Evolutionary conservation across 2,329 filamentous ascomycete species (phyloP), one percentile per base, ranked within the genome.

Genomic region (Coniochaeta sp.): DNA sequence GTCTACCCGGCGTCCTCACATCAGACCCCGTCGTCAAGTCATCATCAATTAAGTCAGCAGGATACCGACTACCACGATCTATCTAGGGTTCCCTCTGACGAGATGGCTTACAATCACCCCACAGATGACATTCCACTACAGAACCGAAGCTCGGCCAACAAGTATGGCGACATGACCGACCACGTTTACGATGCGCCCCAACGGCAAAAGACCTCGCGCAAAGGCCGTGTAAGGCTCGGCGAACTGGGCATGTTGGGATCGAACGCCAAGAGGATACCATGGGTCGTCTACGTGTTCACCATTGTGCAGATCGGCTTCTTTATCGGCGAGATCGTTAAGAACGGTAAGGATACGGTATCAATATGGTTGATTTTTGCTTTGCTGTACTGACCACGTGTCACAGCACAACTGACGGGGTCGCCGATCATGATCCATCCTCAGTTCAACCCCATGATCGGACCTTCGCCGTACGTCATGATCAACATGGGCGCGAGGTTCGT

Each of bases 371-470:
- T 6, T 4, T 8, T 4, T 59, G 47, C 38, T 3, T 19, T 57
- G 30, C 34, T 22, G n/a, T 34, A 34, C 24, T 38, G 19, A 42
- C 40, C 38, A 32, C 34, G 55, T 44, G 54, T 55, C 19, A 22
- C 34, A 92, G 89, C 81, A 58, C 81, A 89, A 66, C 77, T 93
- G 32, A 97, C 93, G 1, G 89, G 89, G 59, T 88, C 89, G 26
- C 83, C 89, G 22, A 91, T 91, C 69, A 83, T 87, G 77, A 93
- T 87, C 58, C 84, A 93, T 60, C 95, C 95, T 1, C 82, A 81
- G 17, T 96, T 99, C 78, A 99, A 98, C 75, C 89, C 90, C 61
- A 96, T 99, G 91, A 96, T 99, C 69, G 95, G 95, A 0, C 95
- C 95, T 1, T 96, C 93, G 5, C 84, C 88, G 1, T 91, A 91